A percentile compares a stretch with the other conserved stretches of the same genome.
phyloP scores from a whole-genome alignment of 169 alveolate species.

The Plasmodium coatneyi region DNA sequence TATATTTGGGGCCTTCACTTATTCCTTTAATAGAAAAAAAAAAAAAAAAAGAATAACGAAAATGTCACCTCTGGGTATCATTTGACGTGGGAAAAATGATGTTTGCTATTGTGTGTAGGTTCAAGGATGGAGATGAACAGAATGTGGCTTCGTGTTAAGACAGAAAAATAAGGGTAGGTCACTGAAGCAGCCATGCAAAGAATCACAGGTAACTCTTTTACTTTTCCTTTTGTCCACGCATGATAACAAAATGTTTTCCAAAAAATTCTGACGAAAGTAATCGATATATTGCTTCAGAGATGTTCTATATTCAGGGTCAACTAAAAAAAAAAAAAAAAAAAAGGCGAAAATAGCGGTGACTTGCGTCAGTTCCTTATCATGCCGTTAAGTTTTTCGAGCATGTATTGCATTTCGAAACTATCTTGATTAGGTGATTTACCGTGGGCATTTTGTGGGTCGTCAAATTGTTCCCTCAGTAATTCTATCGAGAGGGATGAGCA shows the following conservation, averaged over 20 bases:
- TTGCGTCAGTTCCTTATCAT: neutral
- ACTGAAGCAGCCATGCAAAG: neutral
- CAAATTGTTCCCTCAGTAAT: slow-evolving; percentile 65
- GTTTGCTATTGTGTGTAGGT: neutral
- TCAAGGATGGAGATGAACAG: neutral
- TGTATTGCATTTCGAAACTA: neutral
- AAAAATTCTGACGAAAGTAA: slow-evolving; percentile 57
- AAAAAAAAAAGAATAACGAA: neutral
- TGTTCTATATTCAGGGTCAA: slow-evolving; percentile 60
- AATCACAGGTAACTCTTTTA: slow-evolving; percentile 4
- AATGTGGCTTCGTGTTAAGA: neutral
- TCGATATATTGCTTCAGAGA: slow-evolving; percentile 48
- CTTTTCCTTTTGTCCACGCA: slow-evolving; percentile 59
- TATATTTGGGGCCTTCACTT: slow-evolving; percentile 41
- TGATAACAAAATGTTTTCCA: slow-evolving; percentile 54
- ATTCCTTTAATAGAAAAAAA: slow-evolving; percentile 37
- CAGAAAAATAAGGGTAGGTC: neutral
- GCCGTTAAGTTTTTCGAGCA: neutral
- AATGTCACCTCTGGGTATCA: neutral
- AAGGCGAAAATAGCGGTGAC: neutral
- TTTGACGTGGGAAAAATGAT: neutral
- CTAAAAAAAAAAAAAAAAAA: slow-evolving; percentile 18
- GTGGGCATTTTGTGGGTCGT: slow-evolving; percentile 61
- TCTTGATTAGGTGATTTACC: slow-evolving; percentile 8
- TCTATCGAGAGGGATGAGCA: neutral